These are phyloP conservation scores for Lotmaria passim DNA, from an alignment of 208 protist species.

Conservation along the genomic window DNA sequence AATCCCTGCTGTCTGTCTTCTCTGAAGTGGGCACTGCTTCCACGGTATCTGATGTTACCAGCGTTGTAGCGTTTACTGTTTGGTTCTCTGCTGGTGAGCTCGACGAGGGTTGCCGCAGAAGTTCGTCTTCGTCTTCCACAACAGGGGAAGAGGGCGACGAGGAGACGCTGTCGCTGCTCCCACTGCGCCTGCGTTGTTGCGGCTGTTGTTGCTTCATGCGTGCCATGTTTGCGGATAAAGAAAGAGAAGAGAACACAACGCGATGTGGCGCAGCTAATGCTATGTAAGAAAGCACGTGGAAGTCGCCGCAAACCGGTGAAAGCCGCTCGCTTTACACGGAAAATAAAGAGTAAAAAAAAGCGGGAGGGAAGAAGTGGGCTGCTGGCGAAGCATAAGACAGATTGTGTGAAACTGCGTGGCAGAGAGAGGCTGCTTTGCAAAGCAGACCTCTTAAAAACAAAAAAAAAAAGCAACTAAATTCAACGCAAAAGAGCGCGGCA, in stretches of 20 bases:
- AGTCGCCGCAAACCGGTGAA: no score
- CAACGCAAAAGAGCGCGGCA: no score
- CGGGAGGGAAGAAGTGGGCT: no score
- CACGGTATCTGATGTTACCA: neutral
- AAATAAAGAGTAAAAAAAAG: no score
- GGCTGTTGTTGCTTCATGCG: no score
- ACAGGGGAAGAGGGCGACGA: neutral
- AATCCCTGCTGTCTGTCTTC: neutral
- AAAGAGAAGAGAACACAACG: neutral
- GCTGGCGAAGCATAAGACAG: neutral
- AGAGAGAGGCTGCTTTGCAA: neutral
- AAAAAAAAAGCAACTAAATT: no score
- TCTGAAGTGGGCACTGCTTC: neutral
- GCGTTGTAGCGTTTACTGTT: neutral
- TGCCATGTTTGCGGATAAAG: neutral
- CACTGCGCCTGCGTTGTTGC: no score
- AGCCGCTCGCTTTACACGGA: no score
- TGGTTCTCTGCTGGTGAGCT: neutral
- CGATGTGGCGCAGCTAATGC: neutral
- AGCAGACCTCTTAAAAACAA: no score
- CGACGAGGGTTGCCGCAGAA: neutral
- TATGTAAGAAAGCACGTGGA: no score
- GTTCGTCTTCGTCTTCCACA: neutral
- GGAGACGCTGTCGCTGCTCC: neutral
- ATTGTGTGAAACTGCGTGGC: neutral